These are phyloP conservation scores for Nadsonia fulvescens DNA, from an alignment of 805 yeast genomes.

Conservation along the genomic window DNA sequence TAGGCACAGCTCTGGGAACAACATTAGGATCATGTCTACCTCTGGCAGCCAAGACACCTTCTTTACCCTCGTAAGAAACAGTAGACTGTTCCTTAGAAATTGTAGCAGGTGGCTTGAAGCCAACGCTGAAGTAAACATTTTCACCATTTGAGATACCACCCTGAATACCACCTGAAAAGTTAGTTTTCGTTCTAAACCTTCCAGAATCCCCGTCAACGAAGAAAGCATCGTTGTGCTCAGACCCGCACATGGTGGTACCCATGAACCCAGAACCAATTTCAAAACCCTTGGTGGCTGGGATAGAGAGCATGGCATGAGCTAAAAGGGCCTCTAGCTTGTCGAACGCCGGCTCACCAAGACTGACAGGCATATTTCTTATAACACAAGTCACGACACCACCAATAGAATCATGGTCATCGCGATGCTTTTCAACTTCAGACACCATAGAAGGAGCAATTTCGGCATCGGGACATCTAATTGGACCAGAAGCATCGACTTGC, in stretches of 20 bases:
- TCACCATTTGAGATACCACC: constrained; percentile 98
- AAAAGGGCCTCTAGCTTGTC: constrained; percentile 89
- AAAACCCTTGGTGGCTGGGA: constrained; percentile 96
- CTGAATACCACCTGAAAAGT: constrained; percentile 92
- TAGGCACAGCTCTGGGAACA: constrained; percentile 96
- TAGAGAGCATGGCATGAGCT: constrained; percentile 95
- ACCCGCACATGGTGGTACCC: constrained; percentile 82
- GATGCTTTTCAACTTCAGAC: constrained; percentile 67
- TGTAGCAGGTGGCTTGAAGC: constrained; percentile 97
- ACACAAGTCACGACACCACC: constrained; percentile 99
- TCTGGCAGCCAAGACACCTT: constrained; percentile 80
- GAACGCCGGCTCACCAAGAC: constrained; percentile 96
- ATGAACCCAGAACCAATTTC: constrained; percentile 93
- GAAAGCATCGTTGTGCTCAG: constrained; percentile 85
- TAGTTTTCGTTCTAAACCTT: constrained; percentile 68
- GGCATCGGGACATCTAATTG: constrained; percentile 84
- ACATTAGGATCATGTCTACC: constrained; percentile 99
- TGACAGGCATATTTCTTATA: constrained; percentile 79
- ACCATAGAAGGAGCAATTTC: constrained; percentile 61
- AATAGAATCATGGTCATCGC: constrained; percentile 78
- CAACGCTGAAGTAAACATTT: constrained; percentile 81
- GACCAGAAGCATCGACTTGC: constrained; percentile 70
- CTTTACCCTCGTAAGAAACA: constrained; percentile 71
- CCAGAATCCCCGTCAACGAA: constrained; percentile 38
- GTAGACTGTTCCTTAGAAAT: constrained; percentile 86